These are phyloP conservation scores for Lithospermum erythrorhizon DNA, from an alignment of 257 asterid species.

Conservation along the genomic window DNA sequence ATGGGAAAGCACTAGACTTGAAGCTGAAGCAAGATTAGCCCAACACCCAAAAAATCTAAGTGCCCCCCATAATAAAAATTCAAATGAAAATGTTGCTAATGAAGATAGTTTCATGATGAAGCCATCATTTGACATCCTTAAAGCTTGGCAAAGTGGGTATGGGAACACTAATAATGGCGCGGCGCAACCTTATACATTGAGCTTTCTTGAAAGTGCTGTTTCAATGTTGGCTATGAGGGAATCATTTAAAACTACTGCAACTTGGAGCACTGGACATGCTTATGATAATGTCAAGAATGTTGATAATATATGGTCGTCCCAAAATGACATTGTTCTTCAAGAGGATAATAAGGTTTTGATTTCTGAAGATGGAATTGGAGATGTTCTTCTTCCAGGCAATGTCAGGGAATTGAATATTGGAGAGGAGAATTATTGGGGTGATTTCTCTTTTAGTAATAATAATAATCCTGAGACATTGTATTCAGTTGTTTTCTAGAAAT, in stretches of 20 bases:
- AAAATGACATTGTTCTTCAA: background rate
- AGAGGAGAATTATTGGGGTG: constrained; percentile 1
- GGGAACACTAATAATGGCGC: background rate
- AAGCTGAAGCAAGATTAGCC: constrained; percentile 6
- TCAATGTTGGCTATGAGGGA: background rate
- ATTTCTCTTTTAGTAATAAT: background rate
- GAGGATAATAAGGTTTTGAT: background rate
- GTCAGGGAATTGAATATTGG: background rate
- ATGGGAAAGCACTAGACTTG: constrained; percentile 7
- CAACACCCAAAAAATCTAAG: background rate
- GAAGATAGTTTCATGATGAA: background rate
- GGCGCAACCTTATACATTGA: background rate
- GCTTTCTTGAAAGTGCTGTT: constrained; percentile 1
- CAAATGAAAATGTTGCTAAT: background rate
- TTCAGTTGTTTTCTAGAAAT: background rate
- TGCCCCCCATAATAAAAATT: background rate
- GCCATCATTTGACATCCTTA: constrained; percentile 1
- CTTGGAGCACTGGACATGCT: background rate
- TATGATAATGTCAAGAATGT: background rate
- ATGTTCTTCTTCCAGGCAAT: background rate
- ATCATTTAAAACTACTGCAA: background rate
- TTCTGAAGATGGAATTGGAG: background rate
- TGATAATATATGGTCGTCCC: background rate
- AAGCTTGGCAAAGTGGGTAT: constrained; percentile 6
- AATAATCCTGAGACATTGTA: background rate